Evolutionary conservation across 306 rosid species (phyloP).

Genomic region (Medicago lupulina): DNA sequence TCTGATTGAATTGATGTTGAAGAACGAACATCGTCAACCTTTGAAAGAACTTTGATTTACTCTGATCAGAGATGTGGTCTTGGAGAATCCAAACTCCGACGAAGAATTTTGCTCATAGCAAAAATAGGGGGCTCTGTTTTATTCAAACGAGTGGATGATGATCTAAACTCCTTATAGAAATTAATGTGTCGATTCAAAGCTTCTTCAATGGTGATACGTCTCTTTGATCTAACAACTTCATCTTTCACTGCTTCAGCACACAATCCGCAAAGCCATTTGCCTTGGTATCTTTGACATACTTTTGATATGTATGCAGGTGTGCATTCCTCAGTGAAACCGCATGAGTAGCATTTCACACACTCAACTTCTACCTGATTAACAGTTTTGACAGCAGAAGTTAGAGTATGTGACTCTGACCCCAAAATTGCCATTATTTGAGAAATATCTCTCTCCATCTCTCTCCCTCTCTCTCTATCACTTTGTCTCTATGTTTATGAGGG

Average conservation of each 20-base stretch:
- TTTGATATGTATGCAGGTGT: slow-evolving; percentile 76
- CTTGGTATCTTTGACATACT: slow-evolving; percentile 75
- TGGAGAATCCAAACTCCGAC: slow-evolving; percentile 77
- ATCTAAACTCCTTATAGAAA: slow-evolving; percentile 72
- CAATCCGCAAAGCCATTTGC: slow-evolving; percentile 87
- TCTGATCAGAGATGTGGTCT: slow-evolving; percentile 54
- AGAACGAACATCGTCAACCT: slow-evolving; percentile 3
- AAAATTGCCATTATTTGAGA: slow-evolving; percentile 58
- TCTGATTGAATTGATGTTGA: slow-evolving; percentile 57
- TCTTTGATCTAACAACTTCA: slow-evolving; percentile 64
- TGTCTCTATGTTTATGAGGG: background rate
- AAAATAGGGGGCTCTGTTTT: slow-evolving; percentile 78
- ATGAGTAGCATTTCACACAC: slow-evolving; percentile 76
- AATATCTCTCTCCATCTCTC: background rate
- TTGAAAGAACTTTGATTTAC: slow-evolving; percentile 43
- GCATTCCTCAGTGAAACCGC: slow-evolving; percentile 91
- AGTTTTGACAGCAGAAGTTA: slow-evolving; percentile 15
- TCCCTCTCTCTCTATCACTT: too few species aligned
- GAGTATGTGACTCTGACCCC: slow-evolving; percentile 48
- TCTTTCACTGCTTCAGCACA: slow-evolving; percentile 88
- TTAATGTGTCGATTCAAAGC: slow-evolving; percentile 72
- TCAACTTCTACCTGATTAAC: slow-evolving; percentile 57
- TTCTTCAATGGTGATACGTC: slow-evolving; percentile 69
- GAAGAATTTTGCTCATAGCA: slow-evolving; percentile 70
- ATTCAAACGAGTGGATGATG: slow-evolving; percentile 36